These are phyloP conservation scores for Cyberlindnera meyerae DNA, from an alignment of 805 yeast species.

Conservation along the genomic window DNA sequence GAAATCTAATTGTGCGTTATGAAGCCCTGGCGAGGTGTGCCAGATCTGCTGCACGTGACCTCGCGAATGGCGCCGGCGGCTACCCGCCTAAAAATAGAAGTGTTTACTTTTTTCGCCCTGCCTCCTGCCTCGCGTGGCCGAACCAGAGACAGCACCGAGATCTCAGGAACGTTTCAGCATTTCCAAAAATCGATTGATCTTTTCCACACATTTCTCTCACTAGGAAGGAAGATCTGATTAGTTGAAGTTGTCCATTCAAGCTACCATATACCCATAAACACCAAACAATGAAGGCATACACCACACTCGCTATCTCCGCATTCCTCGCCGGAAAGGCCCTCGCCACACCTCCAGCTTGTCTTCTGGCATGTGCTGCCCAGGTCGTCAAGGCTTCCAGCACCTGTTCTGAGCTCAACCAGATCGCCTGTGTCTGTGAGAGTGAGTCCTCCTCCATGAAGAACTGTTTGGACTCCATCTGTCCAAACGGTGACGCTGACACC, in stretches of 20 bases:
- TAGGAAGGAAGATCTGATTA: too few relatives aligned
- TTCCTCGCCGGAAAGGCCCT: constrained; percentile 26
- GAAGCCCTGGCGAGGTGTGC: too few relatives aligned
- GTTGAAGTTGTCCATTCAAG: too few relatives aligned
- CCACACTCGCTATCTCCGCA: constrained; percentile 14
- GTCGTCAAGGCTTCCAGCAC: constrained; percentile 49
- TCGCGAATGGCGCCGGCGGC: too few relatives aligned
- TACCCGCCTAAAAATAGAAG: constrained; percentile 12
- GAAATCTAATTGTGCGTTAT: too few relatives aligned
- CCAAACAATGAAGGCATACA: constrained; percentile 7
- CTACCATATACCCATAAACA: too few relatives aligned
- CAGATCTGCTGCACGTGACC: too few relatives aligned
- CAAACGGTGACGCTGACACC: constrained; percentile 49
- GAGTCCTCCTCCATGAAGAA: constrained; percentile 47
- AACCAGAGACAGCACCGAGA: too few relatives aligned
- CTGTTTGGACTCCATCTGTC: constrained; percentile 69
- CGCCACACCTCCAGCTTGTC: constrained; percentile 86
- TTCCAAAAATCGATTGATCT: too few relatives aligned
- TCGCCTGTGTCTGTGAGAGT: constrained; percentile 62
- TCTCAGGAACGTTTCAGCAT: too few relatives aligned
- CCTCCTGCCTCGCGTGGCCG: too few relatives aligned
- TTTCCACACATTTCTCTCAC: too few relatives aligned
- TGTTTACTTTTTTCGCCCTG: constrained; percentile 12
- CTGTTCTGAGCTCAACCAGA: constrained; percentile 58
- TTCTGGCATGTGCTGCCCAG: constrained; percentile 80